These are phyloP conservation scores for Fraxinus cuspidata DNA, from an alignment of 257 asterid genomes.

Conservation along the genomic window DNA sequence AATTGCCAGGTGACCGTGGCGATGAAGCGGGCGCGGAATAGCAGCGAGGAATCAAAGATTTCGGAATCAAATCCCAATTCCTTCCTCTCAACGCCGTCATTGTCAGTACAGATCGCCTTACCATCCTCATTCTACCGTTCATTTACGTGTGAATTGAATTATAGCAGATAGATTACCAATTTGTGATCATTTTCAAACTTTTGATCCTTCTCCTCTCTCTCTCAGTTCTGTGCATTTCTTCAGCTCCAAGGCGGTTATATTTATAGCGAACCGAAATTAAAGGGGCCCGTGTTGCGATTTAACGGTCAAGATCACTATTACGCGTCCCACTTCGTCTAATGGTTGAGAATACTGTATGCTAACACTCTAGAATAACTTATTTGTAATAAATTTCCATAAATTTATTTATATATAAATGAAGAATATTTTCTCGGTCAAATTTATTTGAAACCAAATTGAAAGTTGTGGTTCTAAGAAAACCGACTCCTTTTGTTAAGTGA, in stretches of 20 bases:
- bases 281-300: no score
- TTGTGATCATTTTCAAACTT: neutral
- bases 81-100: constrained; percentile 15
- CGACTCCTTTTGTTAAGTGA: no score
- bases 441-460: neutral
- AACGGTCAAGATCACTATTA: no score
- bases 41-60: constrained; percentile 16
- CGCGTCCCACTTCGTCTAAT: no score
- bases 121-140: constrained; percentile 29
- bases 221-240: constrained; percentile 4
- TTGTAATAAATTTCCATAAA: neutral
- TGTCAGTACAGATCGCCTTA: constrained; percentile 24
- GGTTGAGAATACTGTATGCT: no score
- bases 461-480: no score
- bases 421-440: no score
- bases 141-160: neutral
- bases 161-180: neutral
- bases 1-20: constrained; percentile 30
- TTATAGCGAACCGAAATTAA: neutral
- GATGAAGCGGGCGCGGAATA: constrained; percentile 29
- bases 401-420: no score
- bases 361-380: no score
- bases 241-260: constrained; percentile 20
- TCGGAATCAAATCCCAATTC: constrained; percentile 19
- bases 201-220: neutral